A percentile compares a stretch with the other conserved stretches of the same genome.
Conservation (phyloP, 805 yeast species). For the Pichia phayaonensis region DNA sequence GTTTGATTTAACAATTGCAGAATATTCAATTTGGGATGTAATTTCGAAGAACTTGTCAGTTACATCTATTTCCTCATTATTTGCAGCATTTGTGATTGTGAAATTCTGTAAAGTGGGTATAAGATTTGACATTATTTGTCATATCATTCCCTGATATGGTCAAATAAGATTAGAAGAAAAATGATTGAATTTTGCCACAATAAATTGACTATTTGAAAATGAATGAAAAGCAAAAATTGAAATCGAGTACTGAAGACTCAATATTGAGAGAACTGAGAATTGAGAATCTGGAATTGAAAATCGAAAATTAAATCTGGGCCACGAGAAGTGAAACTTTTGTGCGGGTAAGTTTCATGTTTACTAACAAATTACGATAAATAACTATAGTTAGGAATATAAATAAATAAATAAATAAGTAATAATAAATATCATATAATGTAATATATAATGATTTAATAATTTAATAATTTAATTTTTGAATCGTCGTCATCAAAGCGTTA, state of each 20-base stretch:
- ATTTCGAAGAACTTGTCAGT: conserved; percentile 43
- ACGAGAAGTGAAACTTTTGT: not conserved
- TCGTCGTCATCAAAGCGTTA: not conserved
- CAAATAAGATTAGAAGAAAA: not conserved
- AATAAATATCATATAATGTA: not conserved
- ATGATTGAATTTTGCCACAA: no score
- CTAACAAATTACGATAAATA: not conserved
- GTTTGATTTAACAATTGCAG: conserved; percentile 51
- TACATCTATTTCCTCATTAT: conserved; percentile 38
- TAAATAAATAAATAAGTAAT: not conserved
- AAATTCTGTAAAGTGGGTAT: not conserved
- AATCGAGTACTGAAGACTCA: not conserved
- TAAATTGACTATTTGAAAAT: no score
- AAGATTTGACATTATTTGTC: conserved; percentile 2
- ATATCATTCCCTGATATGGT: not conserved
- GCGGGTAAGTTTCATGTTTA: not conserved
- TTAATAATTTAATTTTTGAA: not conserved
- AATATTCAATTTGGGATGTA: conserved; percentile 28
- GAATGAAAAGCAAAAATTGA: not conserved
- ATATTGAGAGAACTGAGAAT: not conserved
- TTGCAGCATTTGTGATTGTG: not conserved
- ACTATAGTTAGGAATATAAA: not conserved
- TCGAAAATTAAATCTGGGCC: no score
- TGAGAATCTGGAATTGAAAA: not conserved
- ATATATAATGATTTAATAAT: not conserved